phyloP scores from a whole-genome alignment of 768 basidiomycete species.

The Chalciporus pseudorubinellus region DNA sequence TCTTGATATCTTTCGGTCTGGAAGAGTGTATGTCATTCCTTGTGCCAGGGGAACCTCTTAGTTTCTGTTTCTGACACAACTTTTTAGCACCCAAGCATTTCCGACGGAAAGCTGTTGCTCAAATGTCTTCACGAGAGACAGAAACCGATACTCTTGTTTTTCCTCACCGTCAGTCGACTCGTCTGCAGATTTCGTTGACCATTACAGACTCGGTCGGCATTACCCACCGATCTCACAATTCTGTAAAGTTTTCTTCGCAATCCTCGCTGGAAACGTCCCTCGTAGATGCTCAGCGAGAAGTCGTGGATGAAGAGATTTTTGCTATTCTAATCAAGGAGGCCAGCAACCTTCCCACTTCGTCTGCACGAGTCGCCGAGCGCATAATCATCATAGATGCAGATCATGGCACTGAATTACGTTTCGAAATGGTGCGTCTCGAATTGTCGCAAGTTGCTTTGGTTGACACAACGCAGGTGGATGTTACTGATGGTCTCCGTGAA shows the following conservation, averaged over 20 bases:
- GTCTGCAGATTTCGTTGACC: slow-evolving; percentile 59
- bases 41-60: not conserved
- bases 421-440: slow-evolving; percentile 61
- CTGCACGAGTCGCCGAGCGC: slow-evolving; percentile 76
- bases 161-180: slow-evolving; percentile 60
- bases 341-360: slow-evolving; percentile 70
- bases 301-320: slow-evolving; percentile 81
- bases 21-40: slow-evolving; percentile 67
- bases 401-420: slow-evolving; percentile 61
- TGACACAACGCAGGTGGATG: slow-evolving; percentile 34
- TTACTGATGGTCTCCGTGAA: slow-evolving; percentile 17
- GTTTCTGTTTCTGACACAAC: slow-evolving; percentile 1
- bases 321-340: slow-evolving; percentile 71
- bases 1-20: slow-evolving; percentile 74
- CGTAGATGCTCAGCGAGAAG: slow-evolving; percentile 61
- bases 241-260: slow-evolving; percentile 29
- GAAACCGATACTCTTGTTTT: slow-evolving; percentile 50
- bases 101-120: slow-evolving; percentile 68
- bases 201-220: slow-evolving; percentile 35
- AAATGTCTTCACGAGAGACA: slow-evolving; percentile 51
- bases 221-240: slow-evolving; percentile 37
- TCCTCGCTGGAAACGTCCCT: slow-evolving; percentile 51
- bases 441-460: not conserved
- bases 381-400: slow-evolving; percentile 77
- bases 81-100: slow-evolving; percentile 61